phyloP scores from a whole-genome alignment of 2,329 filamentous ascomycete genomes.

The Aureobasidium uvarum region DNA sequence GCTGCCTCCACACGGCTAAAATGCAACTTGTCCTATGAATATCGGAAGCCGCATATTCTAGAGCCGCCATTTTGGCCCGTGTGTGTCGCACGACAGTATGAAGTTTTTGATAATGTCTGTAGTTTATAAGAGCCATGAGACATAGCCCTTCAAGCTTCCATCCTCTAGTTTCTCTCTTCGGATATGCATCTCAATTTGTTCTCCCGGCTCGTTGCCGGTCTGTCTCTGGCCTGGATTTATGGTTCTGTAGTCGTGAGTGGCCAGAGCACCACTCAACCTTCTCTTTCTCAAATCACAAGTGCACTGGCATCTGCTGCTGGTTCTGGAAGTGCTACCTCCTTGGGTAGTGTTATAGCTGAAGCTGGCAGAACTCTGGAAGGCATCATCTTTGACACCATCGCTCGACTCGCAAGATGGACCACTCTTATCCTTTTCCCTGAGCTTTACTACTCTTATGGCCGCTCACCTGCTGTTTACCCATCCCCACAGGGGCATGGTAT shows the following conservation, averaged over 20 bases:
- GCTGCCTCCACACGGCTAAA: background rate
- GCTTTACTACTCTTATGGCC: too few species aligned
- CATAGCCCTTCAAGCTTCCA: background rate
- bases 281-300: conserved; percentile 11
- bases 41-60: background rate
- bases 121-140: background rate
- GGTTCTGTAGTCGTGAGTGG: background rate
- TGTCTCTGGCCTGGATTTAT: background rate
- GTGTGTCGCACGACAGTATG: background rate
- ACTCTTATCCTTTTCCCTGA: background rate
- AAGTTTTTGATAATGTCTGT: background rate
- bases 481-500: too few species aligned
- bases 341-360: background rate
- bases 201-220: background rate
- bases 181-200: conserved; percentile 1
- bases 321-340: background rate
- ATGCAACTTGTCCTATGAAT: background rate
- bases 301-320: background rate
- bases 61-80: background rate
- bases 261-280: conserved; percentile 6
- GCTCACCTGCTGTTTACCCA: too few species aligned
- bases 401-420: conserved; percentile 12
- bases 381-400: conserved; percentile 3
- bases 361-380: conserved; percentile 12
- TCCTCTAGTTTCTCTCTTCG: background rate